A percentile compares a stretch with the other conserved stretches of the same genome.
phyloP scores from a whole-genome alignment of 2,329 filamentous ascomycete genomes.

The Fusarium sp. region DNA sequence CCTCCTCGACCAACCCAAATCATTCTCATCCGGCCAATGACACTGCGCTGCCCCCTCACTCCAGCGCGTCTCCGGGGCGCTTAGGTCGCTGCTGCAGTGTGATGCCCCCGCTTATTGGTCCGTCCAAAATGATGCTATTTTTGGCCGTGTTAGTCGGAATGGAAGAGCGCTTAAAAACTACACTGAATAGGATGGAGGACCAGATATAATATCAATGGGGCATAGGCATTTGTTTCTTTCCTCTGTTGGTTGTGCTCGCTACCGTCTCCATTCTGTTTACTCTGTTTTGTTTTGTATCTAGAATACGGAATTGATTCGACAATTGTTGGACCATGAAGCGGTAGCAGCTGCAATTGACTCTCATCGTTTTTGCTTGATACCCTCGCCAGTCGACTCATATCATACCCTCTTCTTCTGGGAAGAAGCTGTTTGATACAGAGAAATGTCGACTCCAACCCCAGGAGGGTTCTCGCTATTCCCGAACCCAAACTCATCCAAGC shows the following conservation, averaged over 20 bases:
- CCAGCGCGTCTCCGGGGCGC: conserved; percentile 42
- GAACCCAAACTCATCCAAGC: conserved; percentile 59
- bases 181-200: neutral
- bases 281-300: neutral
- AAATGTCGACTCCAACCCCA: conserved; percentile 58
- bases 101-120: conserved; percentile 51
- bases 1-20: conserved; percentile 33
- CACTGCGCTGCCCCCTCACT: conserved; percentile 25
- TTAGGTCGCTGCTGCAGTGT: conserved; percentile 50
- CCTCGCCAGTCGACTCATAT: conserved; percentile 6
- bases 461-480: conserved; percentile 71
- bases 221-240: conserved; percentile 1
- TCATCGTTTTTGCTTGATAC: conserved; percentile 29
- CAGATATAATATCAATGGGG: conserved; percentile 36
- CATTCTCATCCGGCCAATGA: conserved; percentile 19
- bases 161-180: conserved; percentile 39
- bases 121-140: conserved; percentile 35
- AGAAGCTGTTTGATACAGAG: conserved; percentile 48
- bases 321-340: conserved; percentile 45
- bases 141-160: conserved; percentile 34
- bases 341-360: conserved; percentile 34
- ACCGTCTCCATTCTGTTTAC: conserved; percentile 10
- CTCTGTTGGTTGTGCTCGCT: conserved; percentile 18
- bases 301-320: neutral
- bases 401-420: conserved; percentile 44